These are phyloP conservation scores for Buddleja alternifolia DNA, from an alignment of 257 asterid species.

Conservation along the genomic window DNA sequence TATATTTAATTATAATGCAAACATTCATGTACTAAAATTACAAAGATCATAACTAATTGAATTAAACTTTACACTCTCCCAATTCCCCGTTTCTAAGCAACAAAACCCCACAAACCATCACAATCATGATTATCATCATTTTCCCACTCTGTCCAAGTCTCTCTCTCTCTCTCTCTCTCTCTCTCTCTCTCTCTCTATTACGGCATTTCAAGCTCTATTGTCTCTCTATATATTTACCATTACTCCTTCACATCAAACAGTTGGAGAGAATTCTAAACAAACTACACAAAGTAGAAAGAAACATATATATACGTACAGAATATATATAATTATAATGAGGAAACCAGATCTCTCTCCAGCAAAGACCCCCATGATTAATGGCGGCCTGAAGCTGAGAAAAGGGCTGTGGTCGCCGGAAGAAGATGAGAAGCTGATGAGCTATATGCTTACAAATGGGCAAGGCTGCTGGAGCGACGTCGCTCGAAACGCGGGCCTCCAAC, in stretches of 20 bases:
- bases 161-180: constrained; percentile 19
- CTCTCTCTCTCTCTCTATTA: background rate
- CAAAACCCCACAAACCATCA: constrained; percentile 64
- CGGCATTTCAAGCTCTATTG: constrained; percentile 10
- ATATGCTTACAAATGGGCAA: constrained; percentile 62
- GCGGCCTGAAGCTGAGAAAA: constrained; percentile 48
- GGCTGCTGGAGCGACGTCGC: constrained; percentile 74
- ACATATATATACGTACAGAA: background rate
- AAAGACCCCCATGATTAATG: background rate
- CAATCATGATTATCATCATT: constrained; percentile 53
- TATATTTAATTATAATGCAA: background rate
- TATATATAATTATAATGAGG: constrained; percentile 37
- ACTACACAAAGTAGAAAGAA: too few relatives aligned
- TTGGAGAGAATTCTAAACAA: too few relatives aligned
- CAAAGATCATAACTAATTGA: background rate
- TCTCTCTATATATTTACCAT: constrained; percentile 37
- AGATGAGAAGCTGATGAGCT: constrained; percentile 58
- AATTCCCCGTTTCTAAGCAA: constrained; percentile 64
- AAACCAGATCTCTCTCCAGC: constrained; percentile 41
- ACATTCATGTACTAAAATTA: background rate
- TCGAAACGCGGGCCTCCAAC: constrained; percentile 56
- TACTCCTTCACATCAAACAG: constrained; percentile 56
- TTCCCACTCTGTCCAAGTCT: constrained; percentile 38
- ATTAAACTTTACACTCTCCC: constrained; percentile 2
- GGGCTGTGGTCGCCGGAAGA: constrained; percentile 73